These are phyloP conservation scores for Ogataea henricii DNA, from an alignment of 805 yeast species.

Conservation along the genomic window DNA sequence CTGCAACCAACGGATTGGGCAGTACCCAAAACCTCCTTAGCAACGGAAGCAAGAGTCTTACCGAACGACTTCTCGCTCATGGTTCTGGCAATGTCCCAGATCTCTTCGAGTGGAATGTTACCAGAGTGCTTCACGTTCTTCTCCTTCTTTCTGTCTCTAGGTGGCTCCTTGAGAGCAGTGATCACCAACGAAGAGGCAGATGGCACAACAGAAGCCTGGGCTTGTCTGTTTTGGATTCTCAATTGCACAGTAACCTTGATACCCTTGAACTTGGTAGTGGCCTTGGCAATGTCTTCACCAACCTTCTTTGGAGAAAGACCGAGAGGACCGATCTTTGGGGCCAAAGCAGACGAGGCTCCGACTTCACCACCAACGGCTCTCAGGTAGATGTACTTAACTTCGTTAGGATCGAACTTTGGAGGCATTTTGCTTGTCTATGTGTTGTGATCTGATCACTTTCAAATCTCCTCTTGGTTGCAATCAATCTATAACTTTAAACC, in stretches of 20 bases:
- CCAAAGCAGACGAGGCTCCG: constrained; percentile 99
- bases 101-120: constrained; percentile 96
- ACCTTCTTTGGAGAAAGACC: constrained; percentile 99
- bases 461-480: neutral
- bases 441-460: constrained; percentile 5
- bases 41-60: constrained; percentile 93
- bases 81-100: constrained; percentile 94
- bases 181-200: constrained; percentile 98
- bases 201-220: constrained; percentile 97
- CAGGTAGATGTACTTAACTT: constrained; percentile 97
- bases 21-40: constrained; percentile 99
- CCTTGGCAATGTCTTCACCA: constrained; percentile 99
- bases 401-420: constrained; percentile 98
- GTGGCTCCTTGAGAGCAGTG: constrained; percentile 99
- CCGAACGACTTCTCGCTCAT: constrained; percentile 98
- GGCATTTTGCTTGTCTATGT: constrained; percentile 59
- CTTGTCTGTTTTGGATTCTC: constrained; percentile 99
- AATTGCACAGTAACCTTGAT: constrained; percentile 98
- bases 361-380: constrained; percentile 99
- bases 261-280: constrained; percentile 99
- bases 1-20: constrained; percentile 99
- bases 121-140: constrained; percentile 99
- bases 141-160: constrained; percentile 99
- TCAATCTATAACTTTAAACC: neutral
- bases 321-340: constrained; percentile 99